phyloP scores from a whole-genome alignment of 345 rosid species.

The Salix arbutifolia region DNA sequence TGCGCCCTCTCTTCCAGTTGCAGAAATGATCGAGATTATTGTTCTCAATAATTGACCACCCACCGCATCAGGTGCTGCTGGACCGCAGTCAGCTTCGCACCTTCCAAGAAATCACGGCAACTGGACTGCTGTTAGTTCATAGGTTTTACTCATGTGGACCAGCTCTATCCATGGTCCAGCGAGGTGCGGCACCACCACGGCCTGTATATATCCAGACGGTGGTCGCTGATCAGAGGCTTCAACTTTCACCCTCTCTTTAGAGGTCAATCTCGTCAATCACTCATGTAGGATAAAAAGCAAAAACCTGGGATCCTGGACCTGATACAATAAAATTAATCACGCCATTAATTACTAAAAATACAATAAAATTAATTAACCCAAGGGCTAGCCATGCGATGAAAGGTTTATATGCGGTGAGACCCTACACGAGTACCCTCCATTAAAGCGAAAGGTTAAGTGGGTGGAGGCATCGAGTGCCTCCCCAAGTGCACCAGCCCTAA shows the following conservation, averaged over 20 bases:
- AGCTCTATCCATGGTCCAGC: neutral
- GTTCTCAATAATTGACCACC: conserved; percentile 1
- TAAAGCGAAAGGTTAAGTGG: neutral
- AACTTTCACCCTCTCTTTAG: neutral
- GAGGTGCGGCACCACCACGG: neutral
- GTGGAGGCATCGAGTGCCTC: conserved; percentile 13
- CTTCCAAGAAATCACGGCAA: neutral
- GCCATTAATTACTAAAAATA: neutral
- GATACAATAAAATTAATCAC: neutral
- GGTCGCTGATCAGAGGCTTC: too few relatives aligned
- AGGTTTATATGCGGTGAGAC: neutral
- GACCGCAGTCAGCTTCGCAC: neutral
- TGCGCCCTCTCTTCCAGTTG: neutral
- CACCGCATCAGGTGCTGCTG: neutral
- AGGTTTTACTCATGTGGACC: conserved; percentile 1
- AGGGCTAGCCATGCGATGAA: neutral
- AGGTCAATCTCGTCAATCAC: neutral
- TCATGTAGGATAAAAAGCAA: neutral
- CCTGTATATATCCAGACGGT: too few relatives aligned
- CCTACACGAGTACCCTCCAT: neutral
- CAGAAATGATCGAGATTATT: neutral
- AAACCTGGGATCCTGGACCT: neutral
- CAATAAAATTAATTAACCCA: neutral
- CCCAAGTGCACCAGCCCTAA: neutral
- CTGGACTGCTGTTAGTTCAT: neutral